Base-by-base conservation (phyloP, 129 eudicot species). In the Flaveria trinervia region DNA sequence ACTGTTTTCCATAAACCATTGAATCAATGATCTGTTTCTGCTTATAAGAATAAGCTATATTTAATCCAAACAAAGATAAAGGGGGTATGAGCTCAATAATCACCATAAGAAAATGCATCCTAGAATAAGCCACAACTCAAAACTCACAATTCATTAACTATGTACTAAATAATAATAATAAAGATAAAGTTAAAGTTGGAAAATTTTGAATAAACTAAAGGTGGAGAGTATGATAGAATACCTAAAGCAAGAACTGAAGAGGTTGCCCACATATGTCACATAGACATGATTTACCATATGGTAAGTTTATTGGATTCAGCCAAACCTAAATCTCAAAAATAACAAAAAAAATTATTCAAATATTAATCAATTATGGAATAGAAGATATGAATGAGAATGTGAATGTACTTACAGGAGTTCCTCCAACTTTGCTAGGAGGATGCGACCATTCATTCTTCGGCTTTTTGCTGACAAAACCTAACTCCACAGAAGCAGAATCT, bases 171-270 rank as follows among this genome's bases (percentile, higher is more conserved):
- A n/a, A n/a, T n/a, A n/a, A 25, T 45, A 14, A 17, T 45, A 3
- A 25, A 9, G 4, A 6, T 18, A 56, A 17, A 2, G 18, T 56
- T 18, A 56, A 57, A 59, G 8, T 16, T 68, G 44, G 30, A 26
- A 26, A 26, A 36, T 3, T 43, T 16, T 49, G n/a, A 13, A 25
- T 70, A 10, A 46, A 14, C 1, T 33, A 3, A 33, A 33, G 39
- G 39, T 33, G 39, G 41, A 36, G 41, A 5, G 7, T 36, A 36
- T 36, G 41, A 7, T 11, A 18, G 65, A 11, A 23, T 79, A 92
- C 96, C 98, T 93, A 97, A 67, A 93, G 98, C 83, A 93, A 55
- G 72, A 90, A 93, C 82, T 84, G 98, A 91, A 93, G 81, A 71
- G 98, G 98, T 48, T 85, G 89, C 39, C 91, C 88, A 59, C 98